Percentiles rank a stretch among this genome's conserved stretches.
Evolutionary conservation across 768 basidiomycete genomes (phyloP).

Genomic region (Xerocomellus intermedius): DNA sequence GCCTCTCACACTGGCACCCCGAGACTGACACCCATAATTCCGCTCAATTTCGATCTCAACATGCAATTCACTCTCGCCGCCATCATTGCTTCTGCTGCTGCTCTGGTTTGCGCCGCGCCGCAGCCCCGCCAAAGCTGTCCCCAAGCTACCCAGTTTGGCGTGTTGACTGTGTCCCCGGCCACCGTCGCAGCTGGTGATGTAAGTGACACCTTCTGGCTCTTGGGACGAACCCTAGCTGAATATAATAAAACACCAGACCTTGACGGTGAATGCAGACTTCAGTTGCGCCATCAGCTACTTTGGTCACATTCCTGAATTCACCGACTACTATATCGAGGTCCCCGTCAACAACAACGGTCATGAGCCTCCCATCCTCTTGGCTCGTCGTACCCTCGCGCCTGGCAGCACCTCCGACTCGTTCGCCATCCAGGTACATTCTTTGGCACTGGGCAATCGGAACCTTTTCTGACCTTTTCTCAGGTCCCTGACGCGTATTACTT

Average conservation of each 20-base stretch:
- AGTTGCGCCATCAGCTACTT: slow-evolving; percentile 24
- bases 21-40: background rate
- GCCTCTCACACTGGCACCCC: background rate
- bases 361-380: slow-evolving; percentile 31
- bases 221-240: slow-evolving; percentile 1
- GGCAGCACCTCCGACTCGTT: slow-evolving; percentile 13
- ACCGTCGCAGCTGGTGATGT: slow-evolving; percentile 27
- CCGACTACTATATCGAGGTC: slow-evolving; percentile 35
- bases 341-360: slow-evolving; percentile 31
- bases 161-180: slow-evolving; percentile 17
- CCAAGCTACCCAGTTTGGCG: slow-evolving; percentile 23
- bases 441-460: too few relatives aligned
- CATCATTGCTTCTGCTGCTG: slow-evolving; percentile 8
- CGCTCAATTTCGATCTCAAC: background rate
- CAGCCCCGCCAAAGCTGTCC: slow-evolving; percentile 22
- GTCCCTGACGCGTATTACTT: slow-evolving; percentile 26
- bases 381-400: slow-evolving; percentile 16
- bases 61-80: slow-evolving; percentile 21
- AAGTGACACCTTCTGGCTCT: background rate
- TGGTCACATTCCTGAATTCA: slow-evolving; percentile 22
- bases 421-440: slow-evolving; percentile 16
- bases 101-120: slow-evolving; percentile 19
- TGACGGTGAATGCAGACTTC: slow-evolving; percentile 25
- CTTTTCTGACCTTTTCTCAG: slow-evolving; percentile 13
- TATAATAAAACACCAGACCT: slow-evolving; percentile 5